Conservation (phyloP, 805 yeast genomes). For the Yarrowia deformans region DNA sequence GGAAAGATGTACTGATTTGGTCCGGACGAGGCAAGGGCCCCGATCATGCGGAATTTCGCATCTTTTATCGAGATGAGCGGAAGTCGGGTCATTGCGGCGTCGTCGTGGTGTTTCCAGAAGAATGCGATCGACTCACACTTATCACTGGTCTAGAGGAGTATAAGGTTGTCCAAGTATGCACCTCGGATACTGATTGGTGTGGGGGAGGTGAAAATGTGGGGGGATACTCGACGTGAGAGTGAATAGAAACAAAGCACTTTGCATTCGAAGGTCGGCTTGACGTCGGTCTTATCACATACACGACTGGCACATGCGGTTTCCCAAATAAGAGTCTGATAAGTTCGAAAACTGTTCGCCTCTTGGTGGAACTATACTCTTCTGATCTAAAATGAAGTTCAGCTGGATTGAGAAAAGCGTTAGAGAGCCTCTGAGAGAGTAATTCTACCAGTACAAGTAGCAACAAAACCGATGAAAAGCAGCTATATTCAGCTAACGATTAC, state of each 20-base stretch:
- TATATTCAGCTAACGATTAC: no score
- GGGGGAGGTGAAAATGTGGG: conserved; percentile 21
- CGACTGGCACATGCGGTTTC: neutral
- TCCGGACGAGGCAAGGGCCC: conserved; percentile 14
- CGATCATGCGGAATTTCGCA: conserved; percentile 25
- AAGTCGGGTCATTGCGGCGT: conserved; percentile 8
- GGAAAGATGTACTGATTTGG: conserved; percentile 49
- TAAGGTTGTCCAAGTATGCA: conserved; percentile 7
- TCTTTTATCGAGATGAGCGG: conserved; percentile 36
- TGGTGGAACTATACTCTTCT: neutral
- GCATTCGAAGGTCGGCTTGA: neutral
- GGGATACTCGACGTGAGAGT: conserved; percentile 9
- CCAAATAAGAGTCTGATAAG: neutral
- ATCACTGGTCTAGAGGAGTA: conserved; percentile 8
- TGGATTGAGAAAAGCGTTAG: neutral
- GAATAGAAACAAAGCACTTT: neutral
- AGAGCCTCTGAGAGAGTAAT: no score
- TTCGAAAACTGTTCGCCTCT: no score
- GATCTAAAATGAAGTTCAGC: neutral
- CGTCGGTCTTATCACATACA: neutral
- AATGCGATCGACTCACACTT: conserved; percentile 7
- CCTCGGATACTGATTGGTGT: conserved; percentile 8
- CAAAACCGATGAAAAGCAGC: no score
- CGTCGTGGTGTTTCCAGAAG: neutral
- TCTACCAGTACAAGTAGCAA: no score